Base-by-base conservation (phyloP, 2,329 filamentous ascomycete genomes). In the Penicillium expansum region DNA sequence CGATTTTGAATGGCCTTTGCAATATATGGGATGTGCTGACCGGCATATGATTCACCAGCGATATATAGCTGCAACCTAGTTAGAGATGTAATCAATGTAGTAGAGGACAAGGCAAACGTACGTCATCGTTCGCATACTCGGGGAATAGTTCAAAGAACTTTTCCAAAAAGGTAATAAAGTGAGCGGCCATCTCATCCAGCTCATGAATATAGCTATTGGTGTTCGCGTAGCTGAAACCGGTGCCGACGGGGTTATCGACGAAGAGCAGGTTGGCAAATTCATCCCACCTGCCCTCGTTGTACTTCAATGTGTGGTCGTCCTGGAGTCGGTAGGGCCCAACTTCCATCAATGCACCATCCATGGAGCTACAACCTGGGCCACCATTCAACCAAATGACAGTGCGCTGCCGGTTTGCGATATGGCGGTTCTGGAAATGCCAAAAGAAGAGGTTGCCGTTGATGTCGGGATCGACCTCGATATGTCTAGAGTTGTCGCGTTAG, bases 301-400 rank as follows among this genome's bases (percentile, higher is more conserved):
- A 86, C 56, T 80, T 80, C 56, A 99, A 78, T 68, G 87, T 81
- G 76, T 82, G 76, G 32, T 89, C 84, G 63, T 93, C 84, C 69
- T 89, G 88, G 56, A 99, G 78, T 62, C 94, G 83, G 74, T 97
- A 99, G 2, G 94, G 94, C 0, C 94, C 94, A 62, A 99, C 85
- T 75, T 99, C 94, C 86, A 97, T 97, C 80, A 97, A 76, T 2
- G 91, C 92, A 64, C 93, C 94, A 74, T 99, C 95, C 82, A 97
- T 92, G 29, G 93, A 97, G 74, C 92, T 97, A 76, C 94, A 99
- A 29, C 95, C 94, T 1, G 94, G 94, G 0, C 94, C 95, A 52
- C 94, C 95, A 71, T 99, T 99, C 56, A 99, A 79, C 94, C 95
- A 99, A 69, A 99, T 87, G 11, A 99, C 89, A 3, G 92, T 96